Evolutionary conservation across 305 asterid species (phyloP), one percentile per base, ranked within the genome.

Genomic region (Fraxinus platypoda): DNA sequence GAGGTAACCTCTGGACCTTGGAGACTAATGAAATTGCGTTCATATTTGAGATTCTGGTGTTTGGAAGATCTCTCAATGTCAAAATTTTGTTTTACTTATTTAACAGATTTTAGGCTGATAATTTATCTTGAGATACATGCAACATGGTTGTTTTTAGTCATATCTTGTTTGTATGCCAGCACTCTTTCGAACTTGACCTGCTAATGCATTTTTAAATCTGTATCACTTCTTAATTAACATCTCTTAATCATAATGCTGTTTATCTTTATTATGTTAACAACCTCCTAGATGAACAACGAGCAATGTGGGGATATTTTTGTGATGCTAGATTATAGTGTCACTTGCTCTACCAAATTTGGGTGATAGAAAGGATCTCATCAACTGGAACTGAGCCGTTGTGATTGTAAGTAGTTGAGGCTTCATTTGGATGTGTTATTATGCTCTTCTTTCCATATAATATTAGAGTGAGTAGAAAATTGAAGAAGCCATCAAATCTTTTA

Each of bases 11-110:
- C 75, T 37, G 62, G 21, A 34, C 28, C 23, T 15, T 49, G 19
- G 66, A 72, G 59, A 49, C 59, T 5, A n/a, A 52, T 5, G 21
- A 52, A 49, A 52, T 17, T 52, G 62, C 62, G 6, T 78, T 15
- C 68, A 37, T 52, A 46, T 41, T 17, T 59, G 64, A 68, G 30
- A 49, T 49, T 76, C 76, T 74, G 38, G 54, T 6, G 21, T 28
- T 75, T 54, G 49, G 62, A 71, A 35, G 49, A 76, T 82, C 71
- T 46, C 13, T 77, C 75, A 72, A 13, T 78, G 33, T 54, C 54
- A 8, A 17, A 52, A 4, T 17, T 17, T 17, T 52, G 23, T 52
- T 52, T 52, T 52, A 52, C 62, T 52, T 52, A 52, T 52, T 52
- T 52, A 52, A 52, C 8, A 52, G 23, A 52, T 52, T 52, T 52